Base-by-base conservation (phyloP, 1,284 basidiomycete genomes). In the Filobasidium uniguttulatum region DNA sequence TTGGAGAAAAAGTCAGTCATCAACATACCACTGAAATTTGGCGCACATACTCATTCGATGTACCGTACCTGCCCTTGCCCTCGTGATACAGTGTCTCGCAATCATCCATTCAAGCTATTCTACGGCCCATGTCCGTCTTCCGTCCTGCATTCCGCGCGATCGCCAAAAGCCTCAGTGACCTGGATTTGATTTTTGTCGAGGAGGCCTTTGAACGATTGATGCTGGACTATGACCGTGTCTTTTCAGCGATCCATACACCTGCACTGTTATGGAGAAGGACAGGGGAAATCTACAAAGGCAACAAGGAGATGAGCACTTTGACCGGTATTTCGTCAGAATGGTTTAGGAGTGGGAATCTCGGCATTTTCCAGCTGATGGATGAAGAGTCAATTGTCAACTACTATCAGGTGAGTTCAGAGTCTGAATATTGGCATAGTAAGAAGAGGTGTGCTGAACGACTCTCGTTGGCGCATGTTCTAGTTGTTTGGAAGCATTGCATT, bases 201-300 rank as follows among this genome's bases (percentile, higher is more conserved):
- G 93, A 97, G 71, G 90, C 87, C 0, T 97, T 97, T 62, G 93
- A 98, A 65, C 81, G 93, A 1, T 74, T 97, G 52, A 74, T 98
- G 53, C 78, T 97, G 17, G 90, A 97, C 63, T 97, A 97, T 63
- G 91, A 97, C 63, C 82, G 91, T 31, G 86, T 93, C 0, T 91
- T 97, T 67, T 85, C 84, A 9, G 85, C 85, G 0, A 93, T 96
- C 80, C 90, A 88, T 37, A 88, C 97, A 8, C 94, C 94, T 0
- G 89, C 89, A 0, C 98, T 93, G 60, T 76, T 98, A 5, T 98
- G 93, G 94, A 75, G 91, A 26, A 73, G 93, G 43, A 97, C 93
- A 1, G 94, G 94, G 23, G 91, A 98, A 71, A 97, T 98, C 54
- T 96, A 97, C 75, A 97, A 91, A 70, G 93, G 81, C 34, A 98